Base-by-base conservation (phyloP, 1,284 basidiomycete species). In the Cronartium quercuum region DNA sequence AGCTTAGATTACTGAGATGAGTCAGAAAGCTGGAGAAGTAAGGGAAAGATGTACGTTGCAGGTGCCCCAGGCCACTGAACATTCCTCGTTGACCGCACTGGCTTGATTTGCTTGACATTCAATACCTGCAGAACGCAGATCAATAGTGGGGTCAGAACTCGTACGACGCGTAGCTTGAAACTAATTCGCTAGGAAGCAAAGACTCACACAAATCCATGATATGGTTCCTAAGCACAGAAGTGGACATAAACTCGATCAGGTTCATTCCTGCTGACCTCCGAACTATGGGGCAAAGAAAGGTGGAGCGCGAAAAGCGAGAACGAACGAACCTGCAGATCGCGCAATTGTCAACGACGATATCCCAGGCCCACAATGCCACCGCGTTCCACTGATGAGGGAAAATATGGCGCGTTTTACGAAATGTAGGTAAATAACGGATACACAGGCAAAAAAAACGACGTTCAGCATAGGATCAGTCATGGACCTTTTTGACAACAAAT, bases 81-180 rank as follows among this genome's bases (percentile, higher is more conserved):
- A 98, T 80, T 98, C 95, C 81, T 98, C 95, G 79, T 89, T 94
- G 12, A 92, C 94, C 13, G 94, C 91, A 29, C 92, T 95, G 9
- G 94, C 91, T 83, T 98, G 96, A 83, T 98, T 98, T 47, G 96
- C 96, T 83, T 99, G 96, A 82, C 96, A 99, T 82, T 99, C 96
- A 82, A 99, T 99, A 85, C 95, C 94, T 97, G 80, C 4, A 69
- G 9, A 57, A 57, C 63, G 38, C 24, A 65, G 35, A 65, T 62
- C 13, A 40, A 66, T 75, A 74, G 61, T 76, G 76, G 12, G 69
- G n/a, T 77, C 42, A 78, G 67, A 24, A 63, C 34, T 44, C 21
- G 57, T 34, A 18, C 18, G 12, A 24, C 12, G 57, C 18, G 57
- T 18, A 15, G 57, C 13, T 6, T n/a, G n/a, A 3, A 29, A 38